Conservation (phyloP, 495 filamentous ascomycete genomes). For the Staphylotrichum longicolle region DNA sequence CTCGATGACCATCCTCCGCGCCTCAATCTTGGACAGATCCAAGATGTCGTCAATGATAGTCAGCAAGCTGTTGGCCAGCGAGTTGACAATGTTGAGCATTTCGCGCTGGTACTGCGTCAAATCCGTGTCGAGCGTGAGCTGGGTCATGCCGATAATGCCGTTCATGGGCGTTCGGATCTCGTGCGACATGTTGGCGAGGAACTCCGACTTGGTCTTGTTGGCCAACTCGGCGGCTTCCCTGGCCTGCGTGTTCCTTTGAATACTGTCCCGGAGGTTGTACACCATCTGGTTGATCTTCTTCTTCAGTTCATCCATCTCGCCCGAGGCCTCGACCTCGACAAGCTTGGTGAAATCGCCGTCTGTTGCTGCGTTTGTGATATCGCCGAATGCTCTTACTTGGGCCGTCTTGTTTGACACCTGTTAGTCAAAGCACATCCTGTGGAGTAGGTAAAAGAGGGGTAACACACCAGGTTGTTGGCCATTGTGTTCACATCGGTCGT, state of each 20-base stretch:
- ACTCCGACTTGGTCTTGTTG: constrained; percentile 98
- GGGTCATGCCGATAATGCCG: constrained; percentile 89
- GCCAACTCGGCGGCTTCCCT: constrained; percentile 95
- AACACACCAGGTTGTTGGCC: constrained; percentile 79
- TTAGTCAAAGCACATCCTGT: constrained; percentile 18
- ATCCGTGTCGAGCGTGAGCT: constrained; percentile 93
- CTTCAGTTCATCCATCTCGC: constrained; percentile 99
- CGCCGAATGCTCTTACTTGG: constrained; percentile 95
- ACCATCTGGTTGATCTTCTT: constrained; percentile 99
- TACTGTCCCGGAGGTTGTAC: constrained; percentile 89
- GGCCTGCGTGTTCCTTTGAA: constrained; percentile 94
- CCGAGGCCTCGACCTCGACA: constrained; percentile 96
- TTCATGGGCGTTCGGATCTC: constrained; percentile 97
- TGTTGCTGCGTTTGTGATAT: constrained; percentile 95
- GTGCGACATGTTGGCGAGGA: constrained; percentile 98
- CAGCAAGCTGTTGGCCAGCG: constrained; percentile 91
- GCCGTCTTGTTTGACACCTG: constrained; percentile 57
- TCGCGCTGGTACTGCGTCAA: constrained; percentile 92
- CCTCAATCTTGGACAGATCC: constrained; percentile 99
- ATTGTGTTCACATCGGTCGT: constrained; percentile 98
- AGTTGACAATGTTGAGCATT: constrained; percentile 98
- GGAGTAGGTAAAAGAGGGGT: not conserved
- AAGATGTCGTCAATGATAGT: constrained; percentile 99
- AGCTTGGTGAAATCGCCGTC: constrained; percentile 96
- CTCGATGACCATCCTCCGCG: constrained; percentile 99